phyloP scores from a whole-genome alignment of 495 filamentous ascomycete species.

The Trichoderma parareesei region DNA sequence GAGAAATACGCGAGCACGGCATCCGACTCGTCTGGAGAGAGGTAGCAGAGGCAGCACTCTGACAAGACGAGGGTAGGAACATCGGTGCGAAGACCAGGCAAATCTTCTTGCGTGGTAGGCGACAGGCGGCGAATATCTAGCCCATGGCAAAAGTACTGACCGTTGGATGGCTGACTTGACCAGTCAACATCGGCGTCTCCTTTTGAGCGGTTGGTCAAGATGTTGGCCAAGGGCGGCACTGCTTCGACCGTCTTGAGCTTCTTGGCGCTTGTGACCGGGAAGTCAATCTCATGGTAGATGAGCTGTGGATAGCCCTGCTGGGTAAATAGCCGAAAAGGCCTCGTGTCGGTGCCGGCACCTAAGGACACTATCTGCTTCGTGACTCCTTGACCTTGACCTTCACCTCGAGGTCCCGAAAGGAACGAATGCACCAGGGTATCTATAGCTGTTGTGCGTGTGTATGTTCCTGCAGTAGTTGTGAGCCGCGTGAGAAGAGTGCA shows the following conservation, averaged over 20 bases:
- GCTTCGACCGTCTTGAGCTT: slow-evolving; percentile 42
- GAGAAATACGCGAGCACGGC: slow-evolving; percentile 62
- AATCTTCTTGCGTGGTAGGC: background rate
- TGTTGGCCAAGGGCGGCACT: slow-evolving; percentile 20
- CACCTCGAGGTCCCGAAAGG: slow-evolving; percentile 34
- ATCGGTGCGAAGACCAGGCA: slow-evolving; percentile 30
- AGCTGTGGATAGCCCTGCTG: slow-evolving; percentile 32
- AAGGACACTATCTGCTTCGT: slow-evolving; percentile 83
- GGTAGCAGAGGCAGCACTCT: slow-evolving; percentile 90
- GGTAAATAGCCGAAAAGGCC: slow-evolving; percentile 62
- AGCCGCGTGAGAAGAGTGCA: slow-evolving; percentile 13
- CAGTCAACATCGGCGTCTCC: slow-evolving; percentile 17
- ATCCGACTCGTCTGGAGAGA: slow-evolving; percentile 53
- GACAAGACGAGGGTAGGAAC: slow-evolving; percentile 79
- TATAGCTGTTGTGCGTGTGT: slow-evolving; percentile 81
- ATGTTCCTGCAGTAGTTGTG: slow-evolving; percentile 57
- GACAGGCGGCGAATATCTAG: slow-evolving; percentile 67
- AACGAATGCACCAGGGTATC: slow-evolving; percentile 71
- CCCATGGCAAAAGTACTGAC: slow-evolving; percentile 65
- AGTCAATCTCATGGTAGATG: slow-evolving; percentile 90
- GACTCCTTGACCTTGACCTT: slow-evolving; percentile 13
- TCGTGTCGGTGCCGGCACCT: slow-evolving; percentile 89
- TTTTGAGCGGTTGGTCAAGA: slow-evolving; percentile 21
- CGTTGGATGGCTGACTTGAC: slow-evolving; percentile 22
- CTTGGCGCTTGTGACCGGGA: slow-evolving; percentile 58